Base-by-base conservation (phyloP, 2,329 filamentous ascomycete species). In the Alternaria viburni region DNA sequence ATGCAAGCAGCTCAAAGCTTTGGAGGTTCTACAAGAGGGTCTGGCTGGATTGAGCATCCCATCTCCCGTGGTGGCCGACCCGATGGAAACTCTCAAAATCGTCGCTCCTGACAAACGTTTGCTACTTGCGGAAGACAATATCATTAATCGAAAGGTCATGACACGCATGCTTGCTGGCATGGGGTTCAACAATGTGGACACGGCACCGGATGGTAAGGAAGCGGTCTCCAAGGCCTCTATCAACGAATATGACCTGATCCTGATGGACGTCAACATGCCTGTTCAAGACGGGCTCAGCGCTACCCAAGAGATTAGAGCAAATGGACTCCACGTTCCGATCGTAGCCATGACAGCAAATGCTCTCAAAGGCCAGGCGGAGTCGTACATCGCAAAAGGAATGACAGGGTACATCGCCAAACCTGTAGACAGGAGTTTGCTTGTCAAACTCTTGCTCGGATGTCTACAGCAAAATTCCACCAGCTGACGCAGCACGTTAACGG, bases 331-430 rank as follows among this genome's bases (percentile, higher is more conserved):
- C 25, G 11, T 70, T 49, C 85, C 85, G 0, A 86, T 87, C 43
- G 81, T 88, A 19, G 86, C 86, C 13, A 83, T 87, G 79, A 87
- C 86, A 1, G 85, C 86, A 0, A 86, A 87, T 63, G 86, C 86
- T 0, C 77, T 88, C 17, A 85, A 86, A 54, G 86, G 84, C 0
- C 86, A 88, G 62, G 82, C 80, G 5, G 86, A 88, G 49, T 80
- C 77, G 10, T 88, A 86, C 64, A 77, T 86, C 26, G 81, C 83
- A 5, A 83, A 82, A 54, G 86, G 86, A 1, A 86, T 88, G 85
- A 83, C 85, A 45, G 86, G 84, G 45, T 88, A 87, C 64, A 78
- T 88, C 12, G 78, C 85, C 2, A 88, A 88, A 67, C 86, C 86
- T 0, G 81, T 87, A 11, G 82, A 86, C 67, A 81, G 83, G n/a